Evolutionary conservation across 2,329 filamentous ascomycete genomes (phyloP).

Genomic region (Lasiodiplodia sp.): DNA sequence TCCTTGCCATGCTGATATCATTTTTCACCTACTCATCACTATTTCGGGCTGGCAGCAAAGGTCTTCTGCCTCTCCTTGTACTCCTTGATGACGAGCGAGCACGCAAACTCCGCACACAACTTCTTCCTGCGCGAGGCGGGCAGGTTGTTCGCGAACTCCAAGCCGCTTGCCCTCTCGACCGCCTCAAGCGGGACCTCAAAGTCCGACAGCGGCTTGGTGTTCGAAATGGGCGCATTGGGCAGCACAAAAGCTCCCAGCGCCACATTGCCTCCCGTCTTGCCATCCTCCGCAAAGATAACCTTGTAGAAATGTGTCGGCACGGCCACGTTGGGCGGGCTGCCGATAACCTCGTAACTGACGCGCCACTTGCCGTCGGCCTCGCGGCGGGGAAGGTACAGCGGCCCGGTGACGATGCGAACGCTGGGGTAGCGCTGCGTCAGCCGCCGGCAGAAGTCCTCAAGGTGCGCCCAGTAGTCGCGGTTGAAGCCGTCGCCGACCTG

Average conservation of each 20-base stretch:
- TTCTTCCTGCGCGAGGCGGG: conserved; percentile 75
- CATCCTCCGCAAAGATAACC: conserved; percentile 95
- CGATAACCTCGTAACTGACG: conserved; percentile 94
- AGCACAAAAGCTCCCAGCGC: conserved; percentile 93
- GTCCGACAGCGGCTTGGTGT: conserved; percentile 83
- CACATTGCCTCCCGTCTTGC: conserved; percentile 67
- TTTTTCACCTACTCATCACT: not conserved
- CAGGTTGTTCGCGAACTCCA: conserved; percentile 88
- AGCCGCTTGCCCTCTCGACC: conserved; percentile 87
- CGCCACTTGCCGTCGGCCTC: conserved; percentile 95
- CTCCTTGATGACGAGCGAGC: conserved; percentile 82
- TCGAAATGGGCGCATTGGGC: conserved; percentile 88
- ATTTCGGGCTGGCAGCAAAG: conserved; percentile 38
- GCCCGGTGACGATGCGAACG: conserved; percentile 91
- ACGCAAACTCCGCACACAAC: conserved; percentile 86
- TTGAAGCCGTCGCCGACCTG: conserved; percentile 99
- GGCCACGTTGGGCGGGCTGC: conserved; percentile 88
- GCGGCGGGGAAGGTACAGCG: conserved; percentile 86
- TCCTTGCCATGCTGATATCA: not conserved
- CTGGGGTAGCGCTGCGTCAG: conserved; percentile 82
- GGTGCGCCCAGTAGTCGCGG: conserved; percentile 98
- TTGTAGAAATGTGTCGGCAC: conserved; percentile 99
- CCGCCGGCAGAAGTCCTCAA: conserved; percentile 94
- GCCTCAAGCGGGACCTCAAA: conserved; percentile 96
- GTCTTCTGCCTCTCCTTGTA: conserved; percentile 68